Conservation (phyloP, 306 rosid species). For the Dryas octopetala region DNA sequence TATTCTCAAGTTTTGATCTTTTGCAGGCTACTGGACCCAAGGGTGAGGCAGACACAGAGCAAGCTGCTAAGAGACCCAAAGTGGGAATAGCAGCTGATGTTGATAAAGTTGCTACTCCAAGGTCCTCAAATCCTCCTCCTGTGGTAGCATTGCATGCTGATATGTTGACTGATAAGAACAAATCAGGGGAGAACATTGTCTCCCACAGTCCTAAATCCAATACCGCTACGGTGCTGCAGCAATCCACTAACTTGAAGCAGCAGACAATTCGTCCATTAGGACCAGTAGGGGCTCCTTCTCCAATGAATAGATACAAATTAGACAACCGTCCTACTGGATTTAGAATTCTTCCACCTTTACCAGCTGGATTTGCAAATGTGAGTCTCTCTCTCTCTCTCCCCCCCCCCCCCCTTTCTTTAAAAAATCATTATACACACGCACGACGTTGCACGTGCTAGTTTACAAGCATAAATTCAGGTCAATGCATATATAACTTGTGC, state of each 20-base stretch:
- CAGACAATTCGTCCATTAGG: conserved; percentile 43
- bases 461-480: not conserved
- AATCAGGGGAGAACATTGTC: conserved; percentile 34
- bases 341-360: conserved; percentile 77
- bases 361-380: conserved; percentile 73
- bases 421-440: too few species aligned
- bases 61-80: conserved; percentile 75
- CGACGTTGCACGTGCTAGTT: not conserved
- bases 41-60: conserved; percentile 60
- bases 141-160: conserved; percentile 50
- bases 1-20: conserved; percentile 27
- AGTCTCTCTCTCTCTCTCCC: conserved; percentile 30
- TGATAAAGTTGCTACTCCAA: conserved; percentile 55
- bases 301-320: conserved; percentile 64
- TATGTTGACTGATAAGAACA: conserved; percentile 46
- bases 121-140: conserved; percentile 45
- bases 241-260: conserved; percentile 55
- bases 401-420: too few species aligned
- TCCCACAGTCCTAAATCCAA: conserved; percentile 61
- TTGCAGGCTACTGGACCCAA: conserved; percentile 74
- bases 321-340: conserved; percentile 80
- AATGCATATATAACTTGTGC: not conserved
- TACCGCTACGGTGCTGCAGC: conserved; percentile 45
- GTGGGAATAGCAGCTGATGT: conserved; percentile 45
- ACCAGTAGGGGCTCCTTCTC: conserved; percentile 41